phyloP scores from a whole-genome alignment of 495 filamentous ascomycete genomes.

The Trichoderma reesei region DNA sequence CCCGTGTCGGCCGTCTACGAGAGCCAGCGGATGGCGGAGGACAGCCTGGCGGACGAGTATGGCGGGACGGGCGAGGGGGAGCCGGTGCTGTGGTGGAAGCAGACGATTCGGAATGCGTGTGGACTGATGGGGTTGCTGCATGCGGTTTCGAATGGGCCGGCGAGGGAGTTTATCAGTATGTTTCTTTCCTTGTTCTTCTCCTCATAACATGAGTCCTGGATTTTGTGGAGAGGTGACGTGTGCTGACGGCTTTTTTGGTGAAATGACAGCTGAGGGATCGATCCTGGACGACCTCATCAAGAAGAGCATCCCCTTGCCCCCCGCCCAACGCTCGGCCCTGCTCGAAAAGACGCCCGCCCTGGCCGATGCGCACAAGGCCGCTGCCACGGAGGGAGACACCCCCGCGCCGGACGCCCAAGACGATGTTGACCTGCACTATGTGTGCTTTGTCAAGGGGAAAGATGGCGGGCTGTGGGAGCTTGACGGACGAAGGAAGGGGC shows the following conservation, averaged over 20 bases:
- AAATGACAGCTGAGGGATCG: conserved; percentile 30
- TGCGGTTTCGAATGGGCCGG: conserved; percentile 49
- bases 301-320: conserved; percentile 40
- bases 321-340: conserved; percentile 52
- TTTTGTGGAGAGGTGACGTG: not conserved
- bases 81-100: conserved; percentile 73
- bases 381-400: conserved; percentile 63
- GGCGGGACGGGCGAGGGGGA: conserved; percentile 29
- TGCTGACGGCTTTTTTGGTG: no score
- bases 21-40: conserved; percentile 52
- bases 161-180: conserved; percentile 32
- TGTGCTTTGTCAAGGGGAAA: conserved; percentile 70
- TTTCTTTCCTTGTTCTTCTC: conserved; percentile 7
- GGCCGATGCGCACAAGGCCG: conserved; percentile 61
- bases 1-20: conserved; percentile 67
- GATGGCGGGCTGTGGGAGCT: conserved; percentile 70
- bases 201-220: not conserved
- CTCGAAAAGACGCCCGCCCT: conserved; percentile 64
- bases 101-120: conserved; percentile 79
- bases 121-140: conserved; percentile 75
- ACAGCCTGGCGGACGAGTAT: conserved; percentile 42
- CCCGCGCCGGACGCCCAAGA: conserved; percentile 56
- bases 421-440: conserved; percentile 70
- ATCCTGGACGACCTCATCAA: conserved; percentile 33
- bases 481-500: conserved; percentile 67